These are phyloP conservation scores for Simplicillium aogashimaense DNA, from an alignment of 2,329 filamentous ascomycete species.

Conservation along the genomic window DNA sequence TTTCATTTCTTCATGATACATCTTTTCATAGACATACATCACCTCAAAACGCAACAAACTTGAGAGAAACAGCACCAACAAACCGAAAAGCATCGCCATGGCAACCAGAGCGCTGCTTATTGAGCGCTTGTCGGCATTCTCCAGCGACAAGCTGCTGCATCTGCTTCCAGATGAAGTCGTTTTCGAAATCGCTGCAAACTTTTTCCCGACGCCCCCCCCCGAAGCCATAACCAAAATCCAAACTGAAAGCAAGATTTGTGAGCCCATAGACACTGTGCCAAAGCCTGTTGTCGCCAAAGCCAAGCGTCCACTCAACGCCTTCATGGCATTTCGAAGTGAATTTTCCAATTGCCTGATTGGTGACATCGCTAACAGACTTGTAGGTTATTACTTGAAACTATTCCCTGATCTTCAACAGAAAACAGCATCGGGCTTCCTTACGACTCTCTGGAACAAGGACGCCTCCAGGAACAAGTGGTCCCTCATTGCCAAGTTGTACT, in stretches of 20 bases:
- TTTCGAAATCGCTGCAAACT: not conserved
- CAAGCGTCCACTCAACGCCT: slow-evolving; percentile 17
- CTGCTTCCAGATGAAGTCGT: not conserved
- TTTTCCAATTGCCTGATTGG: not conserved
- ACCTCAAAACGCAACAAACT: too few relatives aligned
- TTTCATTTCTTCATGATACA: too few relatives aligned
- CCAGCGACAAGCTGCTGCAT: not conserved
- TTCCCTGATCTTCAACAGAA: slow-evolving; percentile 40
- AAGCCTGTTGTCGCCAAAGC: not conserved
- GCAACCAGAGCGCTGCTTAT: too few relatives aligned
- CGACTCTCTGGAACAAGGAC: slow-evolving; percentile 38
- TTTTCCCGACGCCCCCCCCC: not conserved
- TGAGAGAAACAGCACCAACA: too few relatives aligned
- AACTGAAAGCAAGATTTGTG: not conserved
- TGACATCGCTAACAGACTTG: not conserved
- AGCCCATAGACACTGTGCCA: not conserved
- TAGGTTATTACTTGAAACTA: slow-evolving; percentile 35
- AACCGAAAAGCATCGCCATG: too few relatives aligned
- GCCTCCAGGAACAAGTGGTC: slow-evolving; percentile 40
- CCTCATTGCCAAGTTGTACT: slow-evolving; percentile 45
- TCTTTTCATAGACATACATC: too few relatives aligned
- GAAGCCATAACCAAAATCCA: not conserved
- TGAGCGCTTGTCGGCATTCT: too few relatives aligned
- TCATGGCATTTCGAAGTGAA: slow-evolving; percentile 22
- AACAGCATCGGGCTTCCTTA: slow-evolving; percentile 38